Base-by-base conservation (phyloP, 495 filamentous ascomycete genomes). In the Viridothelium virens region DNA sequence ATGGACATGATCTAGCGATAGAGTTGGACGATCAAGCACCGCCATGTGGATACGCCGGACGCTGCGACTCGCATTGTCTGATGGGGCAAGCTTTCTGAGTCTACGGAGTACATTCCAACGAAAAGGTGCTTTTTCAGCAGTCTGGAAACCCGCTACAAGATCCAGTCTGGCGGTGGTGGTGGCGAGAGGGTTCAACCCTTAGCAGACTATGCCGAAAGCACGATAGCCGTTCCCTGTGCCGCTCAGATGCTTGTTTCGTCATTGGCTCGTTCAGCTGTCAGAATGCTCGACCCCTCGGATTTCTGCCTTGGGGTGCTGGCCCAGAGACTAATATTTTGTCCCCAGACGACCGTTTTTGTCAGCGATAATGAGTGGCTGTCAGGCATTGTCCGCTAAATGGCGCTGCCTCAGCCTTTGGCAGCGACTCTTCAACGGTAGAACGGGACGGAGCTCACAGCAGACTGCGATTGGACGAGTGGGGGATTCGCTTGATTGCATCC, bases 1-100 rank as follows among this genome's bases (percentile, higher is more conserved):
- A 53, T 53, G 11, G 48, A 59, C 53, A 33, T 59, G 53, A 59
- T 59, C 53, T 59, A 6, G 53, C 18, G 53, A 36, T 34, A 59
- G 53, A 36, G 53, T 36, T 59, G 31, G 53, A 59, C 31, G 53
- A 59, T 59, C 53, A 18, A 31, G 48, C 12, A 14, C 48, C 9
- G 5, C 18, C 53, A 33, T 36, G 25, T 18, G 3, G 25, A 33
- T 3, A 59, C 41, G 41, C 14, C 53, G 53, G 53, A 9, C 18
- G 11, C n/a, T 14, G 48, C 18, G 48, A 53, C 48, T 59, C 36
- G 4, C 0, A 11, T 36, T 59, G 11, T 18, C 14, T 59, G 53
- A 10, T 7, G 53, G 5, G 6, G 5, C 31, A 59, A 34, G 5
- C 53, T 36, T 36, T 3, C 25, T 25, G 25, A 25, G 25, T 31